phyloP scores from a whole-genome alignment of 352 stramenopile species.

The Pythium myriotylum region DNA sequence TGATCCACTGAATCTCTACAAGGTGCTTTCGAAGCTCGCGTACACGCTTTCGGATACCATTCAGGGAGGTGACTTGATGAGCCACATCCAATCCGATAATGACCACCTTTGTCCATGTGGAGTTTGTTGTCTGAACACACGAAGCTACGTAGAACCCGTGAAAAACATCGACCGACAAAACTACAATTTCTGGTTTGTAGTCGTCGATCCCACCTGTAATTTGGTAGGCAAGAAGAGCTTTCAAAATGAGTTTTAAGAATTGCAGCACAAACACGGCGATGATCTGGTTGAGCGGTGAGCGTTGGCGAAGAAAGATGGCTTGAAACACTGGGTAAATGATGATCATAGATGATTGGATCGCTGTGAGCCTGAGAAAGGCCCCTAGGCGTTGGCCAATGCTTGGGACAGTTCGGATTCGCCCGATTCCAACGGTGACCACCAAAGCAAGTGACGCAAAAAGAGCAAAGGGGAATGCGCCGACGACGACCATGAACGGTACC shows the following conservation, averaged over 20 bases:
- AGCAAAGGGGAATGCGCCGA: constrained; percentile 23
- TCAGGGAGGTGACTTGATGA: background rate
- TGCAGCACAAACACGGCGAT: constrained; percentile 31
- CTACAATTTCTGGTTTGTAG: constrained; percentile 11
- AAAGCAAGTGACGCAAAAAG: constrained; percentile 20
- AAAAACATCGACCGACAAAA: constrained; percentile 18
- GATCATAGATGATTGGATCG: constrained; percentile 31
- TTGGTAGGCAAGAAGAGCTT: constrained; percentile 31
- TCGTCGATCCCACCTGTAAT: constrained; percentile 7
- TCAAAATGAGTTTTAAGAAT: constrained; percentile 43
- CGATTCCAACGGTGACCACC: constrained; percentile 26
- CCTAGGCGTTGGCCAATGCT: constrained; percentile 26
- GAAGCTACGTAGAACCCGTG: constrained; percentile 11
- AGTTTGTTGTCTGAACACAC: constrained; percentile 11
- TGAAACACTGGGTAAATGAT: constrained; percentile 41
- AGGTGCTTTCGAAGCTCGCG: background rate
- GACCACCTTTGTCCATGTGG: background rate
- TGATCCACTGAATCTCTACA: background rate
- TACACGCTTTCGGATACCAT: background rate
- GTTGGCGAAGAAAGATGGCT: constrained; percentile 30
- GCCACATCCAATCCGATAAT: constrained; percentile 6
- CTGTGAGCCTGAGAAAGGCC: constrained; percentile 11
- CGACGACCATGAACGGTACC: constrained; percentile 38
- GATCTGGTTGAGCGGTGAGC: constrained; percentile 9
- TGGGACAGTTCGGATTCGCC: constrained; percentile 20